Base-by-base conservation (phyloP, 352 stramenopile genomes). In the Pilasporangium apinafurcum region DNA sequence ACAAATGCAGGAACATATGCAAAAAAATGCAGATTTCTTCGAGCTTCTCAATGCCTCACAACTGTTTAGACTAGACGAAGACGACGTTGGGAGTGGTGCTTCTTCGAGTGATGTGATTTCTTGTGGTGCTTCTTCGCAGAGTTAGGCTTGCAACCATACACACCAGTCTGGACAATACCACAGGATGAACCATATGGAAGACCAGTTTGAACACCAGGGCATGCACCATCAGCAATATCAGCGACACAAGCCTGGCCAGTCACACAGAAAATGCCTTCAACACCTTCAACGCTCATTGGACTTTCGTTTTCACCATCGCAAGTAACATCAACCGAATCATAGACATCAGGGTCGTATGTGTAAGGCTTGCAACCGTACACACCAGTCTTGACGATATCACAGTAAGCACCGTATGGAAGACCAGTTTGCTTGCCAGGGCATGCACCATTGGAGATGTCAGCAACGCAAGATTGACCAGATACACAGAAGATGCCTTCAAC, bases 401-500 rank as follows among this genome's bases (percentile, higher is more conserved):
- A 53, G 9, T 25, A 10, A 7, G 47, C 37, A 9, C 47, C 47
- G 35, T 51, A 33, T 16, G 45, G 40, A 4, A 51, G 27, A 22
- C 49, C 49, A 10, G 51, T 43, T 14, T 56, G 32, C 18, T 36
- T 36, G 1, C 51, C 44, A 12, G 51, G 51, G 33, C 51, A 59
- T 20, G 32, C 44, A 18, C 51, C 51, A 35, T 46, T 39, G 0
- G 22, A 17, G 37, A 55, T 41, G 4, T 53, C 37, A 20, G 51
- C 51, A 1, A 55, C 45, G 24, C 51, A 58, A 2, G 50, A 28
- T 30, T 51, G 35, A 10, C 44, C 50, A 6, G 21, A 29, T 8
- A 57, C 50, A 31, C 49, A 57, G 35, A 47, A 59, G 17, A 49
- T 31, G 14, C 36, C 32, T 32, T 42, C 38, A 20, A 48, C 36